These are phyloP conservation scores for Rhododendron ovatum DNA, from an alignment of 148 eudicot species.

Conservation along the genomic window DNA sequence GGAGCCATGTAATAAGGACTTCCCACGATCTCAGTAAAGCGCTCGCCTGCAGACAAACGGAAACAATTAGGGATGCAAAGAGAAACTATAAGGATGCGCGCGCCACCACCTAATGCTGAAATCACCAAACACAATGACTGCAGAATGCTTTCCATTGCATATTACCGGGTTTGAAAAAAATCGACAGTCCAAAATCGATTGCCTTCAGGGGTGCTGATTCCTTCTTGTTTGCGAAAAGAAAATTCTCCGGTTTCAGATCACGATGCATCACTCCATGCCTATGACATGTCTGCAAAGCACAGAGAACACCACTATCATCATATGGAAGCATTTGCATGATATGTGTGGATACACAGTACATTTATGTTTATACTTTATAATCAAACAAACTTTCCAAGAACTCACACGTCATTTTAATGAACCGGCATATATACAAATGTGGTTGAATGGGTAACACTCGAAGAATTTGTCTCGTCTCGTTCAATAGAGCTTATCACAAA, in stretches of 20 bases:
- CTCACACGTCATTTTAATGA: not conserved
- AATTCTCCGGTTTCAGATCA: conserved; percentile 47
- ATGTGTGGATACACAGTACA: not conserved
- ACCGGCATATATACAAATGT: not conserved
- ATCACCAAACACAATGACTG: not conserved
- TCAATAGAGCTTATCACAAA: not conserved
- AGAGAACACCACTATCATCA: not conserved
- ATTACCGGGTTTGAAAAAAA: conserved; percentile 41
- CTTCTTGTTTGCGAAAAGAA: conserved; percentile 47
- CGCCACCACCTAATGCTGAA: not conserved
- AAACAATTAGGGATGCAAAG: not conserved
- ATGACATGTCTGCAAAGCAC: conserved; percentile 33
- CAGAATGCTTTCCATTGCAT: not conserved
- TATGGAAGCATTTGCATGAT: not conserved
- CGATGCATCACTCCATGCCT: conserved; percentile 50
- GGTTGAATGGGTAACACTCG: not conserved
- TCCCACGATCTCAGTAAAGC: conserved; percentile 48
- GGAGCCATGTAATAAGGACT: conserved; percentile 67
- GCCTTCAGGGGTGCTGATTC: conserved; percentile 49
- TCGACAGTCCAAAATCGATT: conserved; percentile 44
- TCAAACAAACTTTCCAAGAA: not conserved
- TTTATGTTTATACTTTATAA: not conserved
- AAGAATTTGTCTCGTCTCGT: not conserved
- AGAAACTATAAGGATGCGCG: not conserved
- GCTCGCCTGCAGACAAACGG: conserved; percentile 28